Evolutionary conservation across 1,284 basidiomycete genomes (phyloP).

Genomic region (Sporisorium scitamineum): DNA sequence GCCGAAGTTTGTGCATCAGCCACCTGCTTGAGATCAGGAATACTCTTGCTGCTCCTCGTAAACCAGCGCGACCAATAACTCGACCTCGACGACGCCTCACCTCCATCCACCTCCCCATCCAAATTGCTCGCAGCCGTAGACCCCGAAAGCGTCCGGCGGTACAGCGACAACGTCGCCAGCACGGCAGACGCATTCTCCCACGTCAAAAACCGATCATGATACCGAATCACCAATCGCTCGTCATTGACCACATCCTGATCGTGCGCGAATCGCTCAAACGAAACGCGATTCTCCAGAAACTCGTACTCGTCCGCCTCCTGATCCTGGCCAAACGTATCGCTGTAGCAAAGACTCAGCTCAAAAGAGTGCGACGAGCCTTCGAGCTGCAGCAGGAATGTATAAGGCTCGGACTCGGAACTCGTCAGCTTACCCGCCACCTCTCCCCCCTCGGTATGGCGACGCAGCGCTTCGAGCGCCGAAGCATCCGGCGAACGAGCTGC

Average conservation of each 20-base stretch:
- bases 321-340: slow-evolving; percentile 40
- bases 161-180: slow-evolving; percentile 71
- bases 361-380: slow-evolving; percentile 71
- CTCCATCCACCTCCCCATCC: slow-evolving; percentile 61
- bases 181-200: slow-evolving; percentile 73
- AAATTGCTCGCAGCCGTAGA: slow-evolving; percentile 15
- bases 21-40: slow-evolving; percentile 34
- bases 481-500: slow-evolving; percentile 16
- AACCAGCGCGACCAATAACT: slow-evolving; percentile 66
- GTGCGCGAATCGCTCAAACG: slow-evolving; percentile 72
- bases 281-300: slow-evolving; percentile 71
- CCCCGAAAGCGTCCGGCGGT: slow-evolving; percentile 48
- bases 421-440: slow-evolving; percentile 66
- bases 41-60: slow-evolving; percentile 52
- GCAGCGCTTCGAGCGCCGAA: slow-evolving; percentile 29
- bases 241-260: slow-evolving; percentile 72
- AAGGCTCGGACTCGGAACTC: slow-evolving; percentile 71
- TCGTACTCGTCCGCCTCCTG: slow-evolving; percentile 65
- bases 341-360: slow-evolving; percentile 70
- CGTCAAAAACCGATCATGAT: slow-evolving; percentile 71
- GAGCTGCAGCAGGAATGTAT: slow-evolving; percentile 71
- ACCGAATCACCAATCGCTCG: slow-evolving; percentile 72
- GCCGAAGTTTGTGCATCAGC: slow-evolving; percentile 14
- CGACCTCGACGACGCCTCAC: slow-evolving; percentile 15
- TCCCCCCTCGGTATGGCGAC: slow-evolving; percentile 24